Base-by-base conservation (phyloP, 1,284 basidiomycete species). In the Flammula alnicola region DNA sequence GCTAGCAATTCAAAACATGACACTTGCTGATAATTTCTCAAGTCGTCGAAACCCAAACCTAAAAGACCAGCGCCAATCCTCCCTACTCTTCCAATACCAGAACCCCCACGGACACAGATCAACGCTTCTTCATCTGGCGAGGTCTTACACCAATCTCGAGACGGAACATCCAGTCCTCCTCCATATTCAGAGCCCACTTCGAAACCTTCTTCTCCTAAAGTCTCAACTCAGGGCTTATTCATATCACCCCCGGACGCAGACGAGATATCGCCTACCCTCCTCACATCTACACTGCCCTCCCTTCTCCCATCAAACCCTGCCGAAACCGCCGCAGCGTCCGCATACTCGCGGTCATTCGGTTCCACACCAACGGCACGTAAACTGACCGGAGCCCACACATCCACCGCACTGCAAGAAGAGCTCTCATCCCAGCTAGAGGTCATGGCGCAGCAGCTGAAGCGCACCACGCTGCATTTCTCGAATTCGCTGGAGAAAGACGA, bases 381-480 rank as follows among this genome's bases (percentile, higher is more conserved):
- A 30, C 7, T 70, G 12, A 70, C 73, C 3, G 64, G 68, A 62
- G 19, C 62, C 39, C 57, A 56, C 45, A 49, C 58, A 19, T 54
- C 57, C 12, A 55, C 55, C 20, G 56, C 44, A 12, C 70, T 86
- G 2, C 90, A 92, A 22, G 81, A 90, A 52, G 82, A 88, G 32
- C 79, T 92, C 35, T 79, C 86, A 0, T 76, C 77, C 4, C 88
- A 92, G 63, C 79, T 93, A 14, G 84, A 84, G 1, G 69, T 79
- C 33, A 93, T 93, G 90, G 86, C 89, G 1, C 71, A 79, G 2
- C 90, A 92, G 65, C 78, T 93, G 38, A 85, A 84, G 60, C 76
- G 77, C 19, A 93, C 93, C 56, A 82, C 87, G 0, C 62, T 83
- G 1, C 81, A 90, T 55, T 91, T 93, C 61, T 79, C 84, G 3